phyloP scores from a whole-genome alignment of 495 filamentous ascomycete species.

The Lasiosphaeris hirsuta region DNA sequence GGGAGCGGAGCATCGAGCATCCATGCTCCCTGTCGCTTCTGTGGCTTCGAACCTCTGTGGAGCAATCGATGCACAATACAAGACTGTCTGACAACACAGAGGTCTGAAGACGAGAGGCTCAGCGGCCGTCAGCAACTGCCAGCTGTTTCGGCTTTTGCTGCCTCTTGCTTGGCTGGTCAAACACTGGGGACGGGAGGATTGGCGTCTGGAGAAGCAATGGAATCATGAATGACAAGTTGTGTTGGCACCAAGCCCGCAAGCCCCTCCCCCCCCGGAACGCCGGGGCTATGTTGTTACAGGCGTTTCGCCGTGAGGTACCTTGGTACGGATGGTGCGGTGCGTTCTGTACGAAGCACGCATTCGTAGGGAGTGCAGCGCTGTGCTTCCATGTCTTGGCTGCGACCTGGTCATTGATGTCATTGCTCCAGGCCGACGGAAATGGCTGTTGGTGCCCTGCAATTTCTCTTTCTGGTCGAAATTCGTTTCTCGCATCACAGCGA shows the following conservation, averaged over 20 bases:
- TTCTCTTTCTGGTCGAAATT: too few relatives aligned
- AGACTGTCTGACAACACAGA: constrained; percentile 8
- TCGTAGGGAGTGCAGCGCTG: not conserved
- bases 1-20: too few relatives aligned
- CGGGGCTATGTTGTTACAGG: not conserved
- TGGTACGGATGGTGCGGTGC: too few relatives aligned
- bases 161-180: too few relatives aligned
- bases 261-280: constrained; percentile 1
- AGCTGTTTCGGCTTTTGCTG: too few relatives aligned
- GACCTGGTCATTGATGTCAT: constrained; percentile 1
- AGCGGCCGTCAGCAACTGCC: not conserved
- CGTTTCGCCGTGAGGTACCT: too few relatives aligned
- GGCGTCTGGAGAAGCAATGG: too few relatives aligned
- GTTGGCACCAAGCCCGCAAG: not conserved
- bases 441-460: not conserved
- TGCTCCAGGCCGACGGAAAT: not conserved
- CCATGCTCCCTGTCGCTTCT: too few relatives aligned
- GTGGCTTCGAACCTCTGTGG: not conserved
- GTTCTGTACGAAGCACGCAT: not conserved
- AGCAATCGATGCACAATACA: constrained; percentile 3
- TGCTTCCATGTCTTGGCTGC: not conserved
- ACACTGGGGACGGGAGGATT: too few relatives aligned
- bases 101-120: not conserved
- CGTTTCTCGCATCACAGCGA: too few relatives aligned
- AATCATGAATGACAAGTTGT: too few relatives aligned